Percentiles rank a stretch among this genome's conserved stretches.
Conservation (phyloP, 257 asterid species). For the Paulownia fortunei region DNA sequence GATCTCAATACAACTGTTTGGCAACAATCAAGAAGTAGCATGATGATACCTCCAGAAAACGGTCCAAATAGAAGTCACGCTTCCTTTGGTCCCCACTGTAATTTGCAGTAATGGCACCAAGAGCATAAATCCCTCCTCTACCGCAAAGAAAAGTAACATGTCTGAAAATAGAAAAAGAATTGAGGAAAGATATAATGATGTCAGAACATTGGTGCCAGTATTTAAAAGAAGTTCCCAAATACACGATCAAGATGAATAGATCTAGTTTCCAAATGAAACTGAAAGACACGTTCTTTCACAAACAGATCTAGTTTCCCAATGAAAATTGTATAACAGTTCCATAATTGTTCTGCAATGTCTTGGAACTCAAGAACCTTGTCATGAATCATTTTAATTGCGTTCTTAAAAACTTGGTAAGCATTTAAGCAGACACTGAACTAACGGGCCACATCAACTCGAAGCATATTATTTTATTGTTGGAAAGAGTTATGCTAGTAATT, state of each 20-base stretch:
- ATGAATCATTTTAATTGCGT: not conserved
- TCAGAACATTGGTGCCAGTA: not conserved
- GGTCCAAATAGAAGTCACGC: conserved; percentile 51
- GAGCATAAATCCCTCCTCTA: conserved; percentile 70
- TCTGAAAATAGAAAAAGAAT: conserved; percentile 33
- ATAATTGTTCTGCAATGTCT: not conserved
- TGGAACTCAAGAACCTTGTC: not conserved
- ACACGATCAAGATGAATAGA: not conserved
- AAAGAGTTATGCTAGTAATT: not conserved
- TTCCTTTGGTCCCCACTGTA: conserved; percentile 53
- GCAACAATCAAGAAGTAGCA: not conserved
- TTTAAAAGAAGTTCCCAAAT: not conserved
- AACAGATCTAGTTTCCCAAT: not conserved
- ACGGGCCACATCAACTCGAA: not conserved
- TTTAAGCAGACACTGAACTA: not conserved
- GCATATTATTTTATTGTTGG: not conserved
- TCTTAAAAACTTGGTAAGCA: not conserved
- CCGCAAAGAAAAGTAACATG: conserved; percentile 75
- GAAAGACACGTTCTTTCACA: not conserved
- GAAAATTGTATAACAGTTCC: not conserved
- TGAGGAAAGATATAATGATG: not conserved
- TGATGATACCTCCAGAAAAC: conserved; percentile 59
- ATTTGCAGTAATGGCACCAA: conserved; percentile 66
- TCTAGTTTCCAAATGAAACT: not conserved
- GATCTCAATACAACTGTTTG: not conserved